phyloP scores from a whole-genome alignment of 2,329 filamentous ascomycete genomes.

The Aspergillus nomiae region DNA sequence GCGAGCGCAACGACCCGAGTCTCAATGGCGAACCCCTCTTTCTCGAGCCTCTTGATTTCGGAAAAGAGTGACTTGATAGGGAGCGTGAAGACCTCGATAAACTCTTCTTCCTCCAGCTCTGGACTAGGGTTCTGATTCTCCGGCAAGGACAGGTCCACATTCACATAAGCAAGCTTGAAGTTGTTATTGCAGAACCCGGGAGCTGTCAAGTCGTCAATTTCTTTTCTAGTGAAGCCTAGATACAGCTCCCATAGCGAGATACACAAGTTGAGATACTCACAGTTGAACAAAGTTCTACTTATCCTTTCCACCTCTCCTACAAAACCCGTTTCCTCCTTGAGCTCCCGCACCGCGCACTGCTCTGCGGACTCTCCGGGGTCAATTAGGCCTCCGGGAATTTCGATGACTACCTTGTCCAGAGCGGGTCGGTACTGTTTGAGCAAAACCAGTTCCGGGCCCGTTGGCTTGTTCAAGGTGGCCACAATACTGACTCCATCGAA shows the following conservation, averaged over 20 bases:
- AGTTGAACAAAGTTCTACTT: constrained; percentile 47
- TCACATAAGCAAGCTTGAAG: constrained; percentile 65
- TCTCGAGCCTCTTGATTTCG: constrained; percentile 67
- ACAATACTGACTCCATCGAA: constrained; percentile 62
- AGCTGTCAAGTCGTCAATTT: constrained; percentile 26
- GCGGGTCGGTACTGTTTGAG: constrained; percentile 64
- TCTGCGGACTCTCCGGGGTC: constrained; percentile 59
- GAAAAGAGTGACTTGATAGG: constrained; percentile 65
- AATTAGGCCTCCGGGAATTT: constrained; percentile 62
- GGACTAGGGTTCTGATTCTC: constrained; percentile 71
- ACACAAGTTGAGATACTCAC: constrained; percentile 28
- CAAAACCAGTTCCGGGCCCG: constrained; percentile 53
- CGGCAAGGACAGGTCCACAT: constrained; percentile 67
- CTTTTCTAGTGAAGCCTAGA: background rate
- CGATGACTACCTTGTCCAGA: constrained; percentile 59
- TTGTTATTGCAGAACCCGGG: constrained; percentile 54
- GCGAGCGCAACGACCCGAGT: constrained; percentile 75
- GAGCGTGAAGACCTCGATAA: constrained; percentile 76
- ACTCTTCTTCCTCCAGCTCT: constrained; percentile 75
- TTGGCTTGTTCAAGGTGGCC: constrained; percentile 57
- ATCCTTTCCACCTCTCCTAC: constrained; percentile 50
- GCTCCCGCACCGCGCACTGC: constrained; percentile 59
- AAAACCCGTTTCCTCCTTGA: constrained; percentile 67
- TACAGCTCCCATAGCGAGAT: background rate
- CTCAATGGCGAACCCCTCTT: constrained; percentile 75